These are phyloP conservation scores for Nigrograna mackinnonii DNA, from an alignment of 2,329 filamentous ascomycete species.

Conservation along the genomic window DNA sequence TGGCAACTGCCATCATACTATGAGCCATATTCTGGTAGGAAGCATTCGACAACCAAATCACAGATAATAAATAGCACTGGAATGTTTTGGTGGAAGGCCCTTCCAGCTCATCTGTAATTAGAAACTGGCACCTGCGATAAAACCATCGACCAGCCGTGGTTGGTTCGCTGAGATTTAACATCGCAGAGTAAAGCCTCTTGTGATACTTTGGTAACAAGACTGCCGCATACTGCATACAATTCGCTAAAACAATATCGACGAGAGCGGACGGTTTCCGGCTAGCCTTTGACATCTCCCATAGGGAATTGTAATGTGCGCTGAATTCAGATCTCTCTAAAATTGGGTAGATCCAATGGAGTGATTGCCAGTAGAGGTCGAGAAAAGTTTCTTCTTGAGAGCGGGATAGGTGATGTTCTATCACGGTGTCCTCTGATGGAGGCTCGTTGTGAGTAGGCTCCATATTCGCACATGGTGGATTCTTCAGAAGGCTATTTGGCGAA, in stretches of 20 bases:
- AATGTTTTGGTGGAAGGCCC: constrained; percentile 52
- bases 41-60: constrained; percentile 52
- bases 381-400: constrained; percentile 52
- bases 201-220: constrained; percentile 16
- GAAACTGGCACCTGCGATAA: constrained; percentile 51
- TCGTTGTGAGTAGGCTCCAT: not conserved
- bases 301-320: constrained; percentile 43
- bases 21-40: constrained; percentile 56
- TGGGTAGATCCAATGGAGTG: constrained; percentile 47
- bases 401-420: constrained; percentile 34
- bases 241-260: constrained; percentile 56
- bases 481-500: no score
- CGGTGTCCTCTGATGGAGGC: not conserved
- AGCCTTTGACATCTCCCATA: constrained; percentile 19
- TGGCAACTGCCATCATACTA: constrained; percentile 42
- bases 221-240: constrained; percentile 55
- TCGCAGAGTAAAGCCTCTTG: no score
- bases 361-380: constrained; percentile 53
- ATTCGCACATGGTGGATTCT: no score
- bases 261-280: constrained; percentile 51
- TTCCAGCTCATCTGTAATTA: constrained; percentile 52
- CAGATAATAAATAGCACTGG: constrained; percentile 52
- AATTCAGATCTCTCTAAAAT: constrained; percentile 52
- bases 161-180: constrained; percentile 38
- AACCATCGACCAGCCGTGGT: constrained; percentile 49